phyloP scores from a whole-genome alignment of 495 filamentous ascomycete genomes.

The Daldinia loculata region DNA sequence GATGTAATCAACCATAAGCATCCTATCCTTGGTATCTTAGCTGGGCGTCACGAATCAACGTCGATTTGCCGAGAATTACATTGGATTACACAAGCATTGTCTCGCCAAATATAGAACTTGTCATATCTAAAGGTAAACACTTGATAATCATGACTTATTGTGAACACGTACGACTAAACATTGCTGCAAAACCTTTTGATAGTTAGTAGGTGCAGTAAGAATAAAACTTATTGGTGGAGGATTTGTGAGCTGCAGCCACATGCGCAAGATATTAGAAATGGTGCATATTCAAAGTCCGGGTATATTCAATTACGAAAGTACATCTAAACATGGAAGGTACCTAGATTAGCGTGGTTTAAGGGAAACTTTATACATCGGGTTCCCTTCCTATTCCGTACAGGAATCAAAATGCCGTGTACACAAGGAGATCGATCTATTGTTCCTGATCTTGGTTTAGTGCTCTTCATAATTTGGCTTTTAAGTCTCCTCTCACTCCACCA shows the following conservation, averaged over 20 bases:
- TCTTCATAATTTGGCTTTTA: conserved; percentile 3
- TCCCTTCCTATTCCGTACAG: conserved; percentile 34
- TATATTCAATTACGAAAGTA: conserved; percentile 28
- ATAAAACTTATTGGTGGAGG: conserved; percentile 1
- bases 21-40: neutral
- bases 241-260: neutral
- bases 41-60: neutral
- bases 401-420: conserved; percentile 30
- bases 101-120: neutral
- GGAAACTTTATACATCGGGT: conserved; percentile 19
- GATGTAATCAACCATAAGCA: conserved; percentile 5
- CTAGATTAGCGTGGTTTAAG: conserved; percentile 6
- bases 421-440: conserved; percentile 25
- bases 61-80: neutral
- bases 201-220: neutral
- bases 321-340: conserved; percentile 36
- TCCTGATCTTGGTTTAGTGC: conserved; percentile 28
- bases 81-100: neutral
- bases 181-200: neutral
- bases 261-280: neutral
- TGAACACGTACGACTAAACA: neutral
- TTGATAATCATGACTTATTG: neutral
- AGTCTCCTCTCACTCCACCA: neutral
- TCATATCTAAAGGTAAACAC: conserved; percentile 3
- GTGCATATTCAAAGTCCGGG: neutral